Base-by-base conservation (phyloP, 2,329 filamentous ascomycete species). In the Fusarium camptoceras region DNA sequence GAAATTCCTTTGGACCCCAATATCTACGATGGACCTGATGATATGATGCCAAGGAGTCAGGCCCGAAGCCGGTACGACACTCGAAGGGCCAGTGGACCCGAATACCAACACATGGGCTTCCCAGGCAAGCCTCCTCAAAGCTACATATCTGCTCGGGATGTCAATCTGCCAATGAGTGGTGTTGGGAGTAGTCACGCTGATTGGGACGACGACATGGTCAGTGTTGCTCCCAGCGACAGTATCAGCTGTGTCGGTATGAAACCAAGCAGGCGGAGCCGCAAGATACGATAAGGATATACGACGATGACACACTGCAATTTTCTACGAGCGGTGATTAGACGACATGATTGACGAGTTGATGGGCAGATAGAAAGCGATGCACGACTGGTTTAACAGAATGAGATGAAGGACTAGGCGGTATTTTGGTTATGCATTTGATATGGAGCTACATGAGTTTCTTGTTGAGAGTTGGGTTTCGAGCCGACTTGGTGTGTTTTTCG, bases 181-280 rank as follows among this genome's bases (percentile, higher is more conserved):
- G 76, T 78, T 6, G 82, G 83, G 14, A 81, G 79, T 60, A 82
- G 81, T 53, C 77, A 81, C 39, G 79, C 78, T 11, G 75, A 78
- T 42, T 82, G 81, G 76, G 83, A 85, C 12, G 83, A 85, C 41
- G 86, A 88, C 68, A 77, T 79, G 54, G 83, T 81, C 50, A 89
- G 86, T 71, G 80, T 90, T 37, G 86, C 84, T 44, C 88, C 88
- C 3, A 86, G 84, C 71, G 88, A 90, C 74, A 90, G 88, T 73
- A 88, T 90, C 59, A 89, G 87, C 75, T 87, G 86, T 70, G 82
- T 89, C n/a, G 88, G 87, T 24, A 82, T 71, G 63, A 76, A 75
- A 56, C 74, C 61, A 70, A 71, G 73, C 60, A 68, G 75, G 51
- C 69, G 68, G 46, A 74, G 71, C 44, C 73, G 73, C 46, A 76